These are phyloP conservation scores for Westerdykella aurantiaca DNA, from an alignment of 2,329 filamentous ascomycete genomes.

Conservation along the genomic window DNA sequence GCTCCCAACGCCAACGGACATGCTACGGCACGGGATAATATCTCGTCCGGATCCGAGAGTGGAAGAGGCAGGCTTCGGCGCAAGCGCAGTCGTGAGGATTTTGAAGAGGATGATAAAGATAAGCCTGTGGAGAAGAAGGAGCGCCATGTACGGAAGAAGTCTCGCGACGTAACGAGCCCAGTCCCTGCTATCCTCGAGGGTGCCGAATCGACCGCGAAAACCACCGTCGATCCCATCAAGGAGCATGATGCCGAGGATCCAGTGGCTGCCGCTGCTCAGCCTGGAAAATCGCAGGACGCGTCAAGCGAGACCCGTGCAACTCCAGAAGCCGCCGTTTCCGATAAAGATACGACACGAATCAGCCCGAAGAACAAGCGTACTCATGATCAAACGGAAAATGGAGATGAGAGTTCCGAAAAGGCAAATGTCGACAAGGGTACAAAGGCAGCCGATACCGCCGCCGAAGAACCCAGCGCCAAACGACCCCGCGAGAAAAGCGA, in stretches of 20 bases:
- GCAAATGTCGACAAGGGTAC: constrained; percentile 5
- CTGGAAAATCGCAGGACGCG: constrained; percentile 7
- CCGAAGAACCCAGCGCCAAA: constrained; percentile 33
- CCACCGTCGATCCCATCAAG: constrained; percentile 23
- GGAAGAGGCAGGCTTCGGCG: constrained; percentile 37
- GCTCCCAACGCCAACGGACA: constrained; percentile 17
- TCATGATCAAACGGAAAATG: constrained; percentile 28
- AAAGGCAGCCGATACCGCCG: constrained; percentile 11
- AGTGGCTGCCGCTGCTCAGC: constrained; percentile 20
- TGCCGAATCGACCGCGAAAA: constrained; percentile 30
- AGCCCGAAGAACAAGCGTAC: constrained; percentile 49
- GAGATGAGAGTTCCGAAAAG: constrained; percentile 2
- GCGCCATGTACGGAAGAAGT: constrained; percentile 44
- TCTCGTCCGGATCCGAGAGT: constrained; percentile 32
- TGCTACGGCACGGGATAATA: constrained; percentile 16
- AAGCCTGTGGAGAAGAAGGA: constrained; percentile 30
- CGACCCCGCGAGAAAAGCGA: constrained; percentile 32
- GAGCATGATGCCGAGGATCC: constrained; percentile 26
- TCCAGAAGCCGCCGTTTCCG: constrained; percentile 8
- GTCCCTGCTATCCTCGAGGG: constrained; percentile 26
- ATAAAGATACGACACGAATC: constrained; percentile 12
- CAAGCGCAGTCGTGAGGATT: constrained; percentile 45
- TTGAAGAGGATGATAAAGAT: constrained; percentile 35
- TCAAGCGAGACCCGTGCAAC: constrained; percentile 5
- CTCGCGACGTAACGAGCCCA: constrained; percentile 40